A percentile compares a stretch with the other conserved stretches of the same genome.
These are phyloP conservation scores for Nothopassalora personata DNA, from an alignment of 2,329 filamentous ascomycete genomes.

Conservation along the genomic window DNA sequence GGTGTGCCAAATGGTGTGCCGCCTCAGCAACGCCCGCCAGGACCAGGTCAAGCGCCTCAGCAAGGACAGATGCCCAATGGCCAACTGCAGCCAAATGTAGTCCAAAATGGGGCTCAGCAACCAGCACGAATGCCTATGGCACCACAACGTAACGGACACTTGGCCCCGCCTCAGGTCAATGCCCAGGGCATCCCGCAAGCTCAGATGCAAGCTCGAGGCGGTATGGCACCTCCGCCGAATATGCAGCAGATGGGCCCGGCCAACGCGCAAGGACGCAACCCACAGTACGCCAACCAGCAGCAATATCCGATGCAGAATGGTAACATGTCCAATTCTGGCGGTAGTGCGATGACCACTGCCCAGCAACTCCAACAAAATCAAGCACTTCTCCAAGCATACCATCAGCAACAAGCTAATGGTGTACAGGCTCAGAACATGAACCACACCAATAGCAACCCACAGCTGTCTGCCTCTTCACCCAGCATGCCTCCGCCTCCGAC, in stretches of 20 bases:
- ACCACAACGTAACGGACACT: conserved; percentile 43
- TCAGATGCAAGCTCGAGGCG: conserved; percentile 35
- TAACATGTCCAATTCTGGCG: conserved; percentile 27
- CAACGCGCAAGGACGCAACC: conserved; percentile 22
- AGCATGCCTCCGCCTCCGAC: conserved; percentile 35
- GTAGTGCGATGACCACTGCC: conserved; percentile 27
- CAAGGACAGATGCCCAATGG: conserved; percentile 25
- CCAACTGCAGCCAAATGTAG: conserved; percentile 33
- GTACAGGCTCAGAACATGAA: conserved; percentile 20
- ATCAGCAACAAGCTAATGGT: conserved; percentile 20
- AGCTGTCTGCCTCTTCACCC: conserved; percentile 32
- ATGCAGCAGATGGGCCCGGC: conserved; percentile 26
- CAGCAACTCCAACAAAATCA: conserved; percentile 33
- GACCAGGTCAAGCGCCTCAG: conserved; percentile 18
- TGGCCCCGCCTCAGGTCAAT: conserved; percentile 47
- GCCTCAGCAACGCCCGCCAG: conserved; percentile 25
- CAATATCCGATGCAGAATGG: conserved; percentile 28
- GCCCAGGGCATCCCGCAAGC: conserved; percentile 61
- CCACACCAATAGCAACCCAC: conserved; percentile 17
- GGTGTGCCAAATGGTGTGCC: conserved; percentile 27
- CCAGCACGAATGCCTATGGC: conserved; percentile 42
- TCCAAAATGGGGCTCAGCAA: conserved; percentile 32
- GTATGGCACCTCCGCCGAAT: conserved; percentile 18
- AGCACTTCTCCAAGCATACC: conserved; percentile 27
- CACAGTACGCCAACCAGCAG: conserved; percentile 27